Evolutionary conservation across 2,329 filamentous ascomycete species (phyloP).

Genomic region (Madurella fahalii): DNA sequence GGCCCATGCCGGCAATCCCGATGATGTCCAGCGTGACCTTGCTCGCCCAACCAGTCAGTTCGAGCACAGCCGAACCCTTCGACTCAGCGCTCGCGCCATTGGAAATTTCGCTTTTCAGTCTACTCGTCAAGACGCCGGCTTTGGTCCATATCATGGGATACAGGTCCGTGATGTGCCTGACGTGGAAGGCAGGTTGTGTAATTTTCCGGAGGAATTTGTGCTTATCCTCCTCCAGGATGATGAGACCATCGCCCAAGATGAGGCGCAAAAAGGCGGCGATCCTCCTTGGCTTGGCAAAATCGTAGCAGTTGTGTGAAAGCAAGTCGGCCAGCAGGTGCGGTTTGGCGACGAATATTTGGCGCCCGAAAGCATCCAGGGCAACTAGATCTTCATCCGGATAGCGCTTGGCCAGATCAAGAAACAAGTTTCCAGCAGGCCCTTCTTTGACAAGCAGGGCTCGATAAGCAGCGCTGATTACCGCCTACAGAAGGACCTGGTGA

Average conservation of each 20-base stretch:
- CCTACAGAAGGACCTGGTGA: too few species aligned
- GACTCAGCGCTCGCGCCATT: too few species aligned
- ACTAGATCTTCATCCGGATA: too few species aligned
- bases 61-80: constrained; percentile 6
- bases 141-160: constrained; percentile 69
- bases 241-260: constrained; percentile 55
- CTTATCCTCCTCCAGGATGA: constrained; percentile 64
- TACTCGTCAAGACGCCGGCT: constrained; percentile 30
- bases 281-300: constrained; percentile 6
- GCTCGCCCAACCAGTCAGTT: constrained; percentile 40
- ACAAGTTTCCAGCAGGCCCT: too few species aligned
- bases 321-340: constrained; percentile 6
- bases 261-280: constrained; percentile 41
- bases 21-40: constrained; percentile 58
- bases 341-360: constrained; percentile 7
- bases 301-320: constrained; percentile 5
- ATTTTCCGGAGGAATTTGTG: constrained; percentile 68
- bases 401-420: too few species aligned
- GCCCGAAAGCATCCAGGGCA: too few species aligned
- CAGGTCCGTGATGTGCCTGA: constrained; percentile 64
- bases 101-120: constrained; percentile 35
- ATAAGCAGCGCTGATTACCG: too few species aligned
- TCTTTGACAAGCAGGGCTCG: too few species aligned
- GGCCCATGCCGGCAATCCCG: constrained; percentile 53
- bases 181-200: constrained; percentile 62